These are phyloP conservation scores for Moelleriella libera DNA, from an alignment of 2,329 filamentous ascomycete genomes.

Conservation along the genomic window DNA sequence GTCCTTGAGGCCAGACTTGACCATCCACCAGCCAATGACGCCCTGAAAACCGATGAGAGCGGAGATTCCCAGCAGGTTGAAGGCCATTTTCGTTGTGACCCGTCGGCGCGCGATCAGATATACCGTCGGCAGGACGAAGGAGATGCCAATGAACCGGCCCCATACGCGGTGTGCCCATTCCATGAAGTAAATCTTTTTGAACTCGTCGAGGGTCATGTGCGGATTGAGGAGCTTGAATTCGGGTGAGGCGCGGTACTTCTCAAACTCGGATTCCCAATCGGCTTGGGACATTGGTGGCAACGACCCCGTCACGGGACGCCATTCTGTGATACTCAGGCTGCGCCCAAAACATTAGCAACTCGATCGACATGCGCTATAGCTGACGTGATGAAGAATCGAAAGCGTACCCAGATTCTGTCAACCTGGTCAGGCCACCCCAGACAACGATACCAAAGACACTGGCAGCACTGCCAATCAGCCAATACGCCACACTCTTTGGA, in stretches of 20 bases:
- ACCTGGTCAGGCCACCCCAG: slow-evolving; percentile 80
- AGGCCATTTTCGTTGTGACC: slow-evolving; percentile 66
- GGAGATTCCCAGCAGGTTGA: slow-evolving; percentile 69
- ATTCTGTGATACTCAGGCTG: slow-evolving; percentile 96
- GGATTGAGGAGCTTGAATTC: slow-evolving; percentile 89
- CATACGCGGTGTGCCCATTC: slow-evolving; percentile 94
- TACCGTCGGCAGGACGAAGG: slow-evolving; percentile 73
- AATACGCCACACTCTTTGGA: slow-evolving; percentile 72
- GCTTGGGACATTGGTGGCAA: slow-evolving; percentile 63
- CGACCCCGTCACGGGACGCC: slow-evolving; percentile 89
- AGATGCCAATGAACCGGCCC: slow-evolving; percentile 82
- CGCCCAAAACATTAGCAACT: too few species aligned
- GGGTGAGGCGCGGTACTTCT: slow-evolving; percentile 81
- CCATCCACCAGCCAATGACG: slow-evolving; percentile 98
- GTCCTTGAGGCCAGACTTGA: slow-evolving; percentile 88
- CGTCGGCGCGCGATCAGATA: slow-evolving; percentile 76
- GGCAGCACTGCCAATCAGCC: slow-evolving; percentile 79
- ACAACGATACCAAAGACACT: slow-evolving; percentile 96
- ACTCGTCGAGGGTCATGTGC: slow-evolving; percentile 82
- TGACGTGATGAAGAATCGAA: not conserved
- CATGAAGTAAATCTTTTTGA: slow-evolving; percentile 99
- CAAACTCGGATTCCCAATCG: slow-evolving; percentile 88
- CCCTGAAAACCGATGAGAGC: slow-evolving; percentile 89
- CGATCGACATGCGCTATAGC: too few species aligned
- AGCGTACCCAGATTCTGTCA: slow-evolving; percentile 89